Conservation (phyloP, 169 alveolate species). For the Neospora caninum region DNA sequence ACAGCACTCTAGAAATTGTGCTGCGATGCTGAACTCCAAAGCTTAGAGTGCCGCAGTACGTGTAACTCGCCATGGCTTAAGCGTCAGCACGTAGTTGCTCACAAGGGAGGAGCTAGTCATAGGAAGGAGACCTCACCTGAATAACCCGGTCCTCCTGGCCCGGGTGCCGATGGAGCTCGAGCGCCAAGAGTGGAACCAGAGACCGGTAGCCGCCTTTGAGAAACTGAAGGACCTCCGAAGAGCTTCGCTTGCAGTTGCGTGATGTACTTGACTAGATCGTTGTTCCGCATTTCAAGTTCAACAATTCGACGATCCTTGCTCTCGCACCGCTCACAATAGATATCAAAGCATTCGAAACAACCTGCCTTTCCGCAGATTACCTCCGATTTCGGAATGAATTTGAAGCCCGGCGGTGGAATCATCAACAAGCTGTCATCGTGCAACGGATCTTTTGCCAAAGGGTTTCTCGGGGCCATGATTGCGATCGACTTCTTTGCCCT, state of each 20-base stretch:
- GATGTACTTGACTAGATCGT: slow-evolving; percentile 77
- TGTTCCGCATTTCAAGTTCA: slow-evolving; percentile 78
- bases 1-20: background rate
- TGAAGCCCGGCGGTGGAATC: slow-evolving; percentile 75
- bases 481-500: background rate
- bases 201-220: background rate
- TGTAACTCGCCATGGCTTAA: too few relatives aligned
- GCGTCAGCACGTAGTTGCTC: too few relatives aligned
- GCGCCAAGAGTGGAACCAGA: background rate
- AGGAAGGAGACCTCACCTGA: background rate
- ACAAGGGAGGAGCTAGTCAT: too few relatives aligned
- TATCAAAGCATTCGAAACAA: slow-evolving; percentile 78
- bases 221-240: slow-evolving; percentile 39
- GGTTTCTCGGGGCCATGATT: slow-evolving; percentile 16
- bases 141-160: background rate
- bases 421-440: slow-evolving; percentile 69
- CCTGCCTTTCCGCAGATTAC: slow-evolving; percentile 73
- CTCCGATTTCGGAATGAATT: slow-evolving; percentile 66
- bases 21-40: too few relatives aligned
- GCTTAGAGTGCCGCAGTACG: too few relatives aligned
- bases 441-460: slow-evolving; percentile 8
- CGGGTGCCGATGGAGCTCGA: background rate
- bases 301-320: slow-evolving; percentile 77
- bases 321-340: slow-evolving; percentile 78
- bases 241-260: slow-evolving; percentile 72